Evolutionary conservation across 164 flowering plant species (phyloP).

Genomic region (Stephania japonica): DNA sequence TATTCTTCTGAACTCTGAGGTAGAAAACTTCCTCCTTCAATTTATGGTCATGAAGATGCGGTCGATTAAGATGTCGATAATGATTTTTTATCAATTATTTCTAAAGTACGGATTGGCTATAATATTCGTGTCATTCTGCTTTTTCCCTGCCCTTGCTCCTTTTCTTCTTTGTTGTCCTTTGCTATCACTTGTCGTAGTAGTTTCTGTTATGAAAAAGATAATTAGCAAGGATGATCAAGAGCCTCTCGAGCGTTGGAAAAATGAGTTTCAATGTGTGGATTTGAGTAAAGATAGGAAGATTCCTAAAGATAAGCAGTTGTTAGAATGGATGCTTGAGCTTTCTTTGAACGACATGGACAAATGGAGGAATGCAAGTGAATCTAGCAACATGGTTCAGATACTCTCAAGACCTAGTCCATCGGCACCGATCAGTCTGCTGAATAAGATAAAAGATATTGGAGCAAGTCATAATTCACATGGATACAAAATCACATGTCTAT

Average conservation of each 20-base stretch:
- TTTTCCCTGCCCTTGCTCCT: no score
- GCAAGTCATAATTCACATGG: not conserved
- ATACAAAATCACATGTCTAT: not conserved
- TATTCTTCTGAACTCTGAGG: no score
- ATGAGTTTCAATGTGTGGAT: no score
- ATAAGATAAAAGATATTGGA: not conserved
- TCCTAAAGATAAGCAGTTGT: no score
- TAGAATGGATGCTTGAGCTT: not conserved
- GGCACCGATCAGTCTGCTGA: not conserved
- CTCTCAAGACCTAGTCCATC: not conserved
- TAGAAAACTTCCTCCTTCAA: not conserved
- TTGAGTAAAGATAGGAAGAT: no score
- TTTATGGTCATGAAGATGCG: not conserved
- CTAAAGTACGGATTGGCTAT: not conserved
- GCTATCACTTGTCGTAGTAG: no score
- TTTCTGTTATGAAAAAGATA: not conserved
- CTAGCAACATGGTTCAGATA: not conserved
- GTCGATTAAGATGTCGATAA: not conserved
- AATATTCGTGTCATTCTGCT: not conserved
- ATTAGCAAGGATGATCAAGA: not conserved
- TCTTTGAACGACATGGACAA: slow-evolving; percentile 1
- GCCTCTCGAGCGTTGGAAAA: no score
- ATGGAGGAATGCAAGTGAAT: slow-evolving; percentile 2
- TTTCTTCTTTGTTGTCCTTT: no score
- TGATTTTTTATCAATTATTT: not conserved